phyloP scores from a whole-genome alignment of 73 alveolate genomes.

The Halteria grandinella region DNA sequence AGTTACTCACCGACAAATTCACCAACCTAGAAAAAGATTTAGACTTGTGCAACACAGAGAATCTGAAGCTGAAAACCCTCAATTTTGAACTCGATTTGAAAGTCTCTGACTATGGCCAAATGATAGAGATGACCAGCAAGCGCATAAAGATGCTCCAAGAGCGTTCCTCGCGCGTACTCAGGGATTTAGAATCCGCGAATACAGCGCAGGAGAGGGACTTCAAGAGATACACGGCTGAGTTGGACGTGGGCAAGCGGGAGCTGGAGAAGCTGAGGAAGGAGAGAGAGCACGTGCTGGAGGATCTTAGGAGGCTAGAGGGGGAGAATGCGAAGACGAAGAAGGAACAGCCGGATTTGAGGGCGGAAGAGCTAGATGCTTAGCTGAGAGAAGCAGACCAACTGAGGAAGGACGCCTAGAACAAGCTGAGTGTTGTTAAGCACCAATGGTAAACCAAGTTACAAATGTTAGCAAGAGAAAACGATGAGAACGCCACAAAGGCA shows the following conservation, averaged over 20 bases:
- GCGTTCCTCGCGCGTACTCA: too few species aligned
- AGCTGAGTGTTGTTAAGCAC: neutral
- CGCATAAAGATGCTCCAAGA: neutral
- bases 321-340: neutral
- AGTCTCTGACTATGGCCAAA: neutral
- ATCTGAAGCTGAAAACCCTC: slow-evolving; percentile 6
- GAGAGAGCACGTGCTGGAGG: neutral
- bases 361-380: neutral
- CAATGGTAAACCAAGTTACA: slow-evolving; percentile 25
- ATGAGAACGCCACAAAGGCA: neutral
- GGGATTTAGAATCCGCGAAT: neutral
- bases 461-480: neutral
- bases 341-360: neutral
- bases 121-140: neutral
- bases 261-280: slow-evolving; percentile 24
- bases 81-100: slow-evolving; percentile 18
- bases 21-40: neutral
- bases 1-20: neutral
- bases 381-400: slow-evolving; percentile 4
- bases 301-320: slow-evolving; percentile 5
- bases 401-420: neutral
- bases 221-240: neutral
- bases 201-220: neutral
- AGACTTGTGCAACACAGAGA: slow-evolving; percentile 2
- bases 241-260: neutral